phyloP scores from a whole-genome alignment of 257 asterid species.

The Ophiorrhiza pumila region DNA sequence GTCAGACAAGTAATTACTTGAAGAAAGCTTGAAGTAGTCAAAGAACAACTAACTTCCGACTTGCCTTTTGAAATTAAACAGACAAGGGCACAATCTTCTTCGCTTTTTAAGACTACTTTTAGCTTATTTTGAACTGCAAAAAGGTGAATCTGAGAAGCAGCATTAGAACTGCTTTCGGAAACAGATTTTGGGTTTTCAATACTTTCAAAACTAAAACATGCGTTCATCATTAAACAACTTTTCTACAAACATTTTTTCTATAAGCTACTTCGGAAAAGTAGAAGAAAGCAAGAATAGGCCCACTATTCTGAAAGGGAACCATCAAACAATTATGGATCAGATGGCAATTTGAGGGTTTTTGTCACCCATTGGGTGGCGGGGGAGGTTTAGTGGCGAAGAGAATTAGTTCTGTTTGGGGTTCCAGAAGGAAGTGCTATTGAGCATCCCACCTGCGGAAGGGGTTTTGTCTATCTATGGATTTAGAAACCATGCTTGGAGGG shows the following conservation, averaged over 20 bases:
- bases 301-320: not conserved
- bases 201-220: not conserved
- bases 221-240: not conserved
- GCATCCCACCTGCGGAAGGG: not conserved
- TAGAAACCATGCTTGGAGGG: not conserved
- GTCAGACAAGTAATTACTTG: not conserved
- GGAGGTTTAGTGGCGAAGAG: not conserved
- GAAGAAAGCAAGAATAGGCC: not conserved
- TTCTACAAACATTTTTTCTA: too few species aligned
- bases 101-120: not conserved
- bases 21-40: not conserved
- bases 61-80: not conserved
- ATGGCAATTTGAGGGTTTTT: not conserved
- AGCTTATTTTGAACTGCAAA: too few species aligned
- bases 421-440: too few species aligned
- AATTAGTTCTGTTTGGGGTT: too few species aligned
- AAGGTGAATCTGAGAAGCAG: not conserved
- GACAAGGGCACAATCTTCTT: not conserved
- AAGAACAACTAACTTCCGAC: not conserved
- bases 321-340: not conserved
- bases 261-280: not conserved
- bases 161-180: not conserved
- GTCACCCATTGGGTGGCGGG: not conserved
- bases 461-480: not conserved
- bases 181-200: not conserved